A percentile compares a stretch with the other conserved stretches of the same genome.
Conservation (phyloP, 177 flowering plant species). For the Vitis hybrid region DNA sequence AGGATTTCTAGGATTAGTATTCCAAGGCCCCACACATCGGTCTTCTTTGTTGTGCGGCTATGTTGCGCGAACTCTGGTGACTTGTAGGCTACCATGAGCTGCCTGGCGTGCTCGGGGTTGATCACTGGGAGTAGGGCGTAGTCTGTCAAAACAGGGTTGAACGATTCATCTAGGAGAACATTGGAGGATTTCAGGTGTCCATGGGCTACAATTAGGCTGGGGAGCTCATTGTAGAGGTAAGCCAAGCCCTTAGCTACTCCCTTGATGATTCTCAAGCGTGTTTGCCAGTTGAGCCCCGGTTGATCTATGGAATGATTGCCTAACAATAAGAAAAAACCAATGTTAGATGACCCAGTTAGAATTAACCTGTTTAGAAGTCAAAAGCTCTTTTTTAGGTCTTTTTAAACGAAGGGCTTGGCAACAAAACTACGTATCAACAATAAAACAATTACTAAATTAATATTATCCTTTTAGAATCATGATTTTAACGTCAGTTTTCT, state of each 20-base stretch:
- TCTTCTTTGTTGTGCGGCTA: constrained; percentile 27
- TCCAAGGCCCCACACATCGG: constrained; percentile 52
- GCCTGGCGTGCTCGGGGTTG: constrained; percentile 31
- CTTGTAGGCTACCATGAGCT: constrained; percentile 42
- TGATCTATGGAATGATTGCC: constrained; percentile 25
- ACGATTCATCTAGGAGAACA: constrained; percentile 35
- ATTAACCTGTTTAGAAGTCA: background rate
- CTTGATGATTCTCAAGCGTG: constrained; percentile 40
- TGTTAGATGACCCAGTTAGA: no score
- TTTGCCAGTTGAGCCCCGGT: constrained; percentile 41
- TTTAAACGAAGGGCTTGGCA: background rate
- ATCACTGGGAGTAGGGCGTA: constrained; percentile 41
- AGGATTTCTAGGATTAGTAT: constrained; percentile 42
- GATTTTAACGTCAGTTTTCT: no score
- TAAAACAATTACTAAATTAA: no score
- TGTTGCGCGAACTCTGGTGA: constrained; percentile 40
- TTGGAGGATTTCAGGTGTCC: constrained; percentile 61
- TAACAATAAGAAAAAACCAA: constrained; percentile 13
- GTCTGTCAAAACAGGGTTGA: constrained; percentile 42
- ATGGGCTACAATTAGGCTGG: constrained; percentile 34
- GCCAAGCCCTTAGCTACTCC: constrained; percentile 43
- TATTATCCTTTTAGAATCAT: no score
- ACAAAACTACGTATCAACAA: no score
- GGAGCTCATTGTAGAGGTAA: constrained; percentile 42
- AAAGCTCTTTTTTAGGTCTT: background rate